These are phyloP conservation scores for Eucalyptus polyanthemos DNA, from an alignment of 345 rosid species.

Conservation along the genomic window DNA sequence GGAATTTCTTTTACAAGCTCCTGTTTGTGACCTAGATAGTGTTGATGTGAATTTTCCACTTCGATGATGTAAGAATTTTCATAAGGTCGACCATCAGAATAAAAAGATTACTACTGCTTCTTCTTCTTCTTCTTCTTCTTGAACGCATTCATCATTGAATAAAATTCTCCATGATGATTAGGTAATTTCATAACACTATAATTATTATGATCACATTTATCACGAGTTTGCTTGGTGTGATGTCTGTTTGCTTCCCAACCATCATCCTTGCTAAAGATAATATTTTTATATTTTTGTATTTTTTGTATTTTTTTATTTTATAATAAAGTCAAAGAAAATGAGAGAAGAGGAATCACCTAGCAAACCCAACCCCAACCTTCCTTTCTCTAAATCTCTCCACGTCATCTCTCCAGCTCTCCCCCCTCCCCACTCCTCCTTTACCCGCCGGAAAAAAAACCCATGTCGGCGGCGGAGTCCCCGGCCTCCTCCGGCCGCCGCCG, in stretches of 20 bases:
- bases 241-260: not conserved
- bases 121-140: too few species aligned
- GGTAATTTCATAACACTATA: not conserved
- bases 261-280: not conserved
- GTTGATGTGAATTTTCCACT: fast-evolving
- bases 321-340: not conserved
- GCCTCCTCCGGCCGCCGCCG: constrained; percentile 13
- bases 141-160: fast-evolving
- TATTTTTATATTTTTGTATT: not conserved
- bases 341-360: not conserved
- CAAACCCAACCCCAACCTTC: not conserved
- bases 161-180: not conserved
- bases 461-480: constrained; percentile 13
- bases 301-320: fast-evolving
- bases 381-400: not conserved
- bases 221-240: not conserved
- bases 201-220: not conserved
- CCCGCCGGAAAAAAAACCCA: not conserved
- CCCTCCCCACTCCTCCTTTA: not conserved
- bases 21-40: too few species aligned
- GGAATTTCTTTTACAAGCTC: not conserved
- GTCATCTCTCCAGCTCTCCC: not conserved
- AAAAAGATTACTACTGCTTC: not conserved
- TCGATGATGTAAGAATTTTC: not conserved
- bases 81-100: too few species aligned